Conservation (phyloP, 2,329 filamentous ascomycete species). For the Arthrobotrys pseudoclavata region DNA sequence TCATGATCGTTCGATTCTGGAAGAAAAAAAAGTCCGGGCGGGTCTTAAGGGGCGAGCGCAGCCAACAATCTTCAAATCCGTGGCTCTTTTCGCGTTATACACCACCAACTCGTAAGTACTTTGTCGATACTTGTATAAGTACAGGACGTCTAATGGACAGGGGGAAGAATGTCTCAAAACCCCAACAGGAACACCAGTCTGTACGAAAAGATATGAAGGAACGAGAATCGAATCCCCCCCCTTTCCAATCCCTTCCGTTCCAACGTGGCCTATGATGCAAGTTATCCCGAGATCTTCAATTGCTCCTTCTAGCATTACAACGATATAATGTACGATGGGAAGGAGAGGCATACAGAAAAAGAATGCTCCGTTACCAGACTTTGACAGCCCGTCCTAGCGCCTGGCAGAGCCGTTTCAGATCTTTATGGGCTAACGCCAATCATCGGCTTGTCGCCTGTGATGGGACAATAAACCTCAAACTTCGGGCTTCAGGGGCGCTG, state of each 20-base stretch:
- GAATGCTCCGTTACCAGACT: slow-evolving; percentile 11
- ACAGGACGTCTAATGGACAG: neutral
- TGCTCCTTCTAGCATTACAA: slow-evolving; percentile 7
- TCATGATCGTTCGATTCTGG: neutral
- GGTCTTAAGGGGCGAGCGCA: neutral
- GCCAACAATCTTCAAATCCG: neutral
- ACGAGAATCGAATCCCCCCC: neutral
- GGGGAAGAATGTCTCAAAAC: neutral
- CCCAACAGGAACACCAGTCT: neutral
- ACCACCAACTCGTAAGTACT: neutral
- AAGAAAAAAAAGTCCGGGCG: neutral
- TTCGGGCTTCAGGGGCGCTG: slow-evolving; percentile 13
- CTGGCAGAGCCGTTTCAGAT: slow-evolving; percentile 31
- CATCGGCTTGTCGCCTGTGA: slow-evolving; percentile 27
- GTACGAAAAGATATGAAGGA: slow-evolving; percentile 10
- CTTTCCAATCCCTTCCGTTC: slow-evolving; percentile 2
- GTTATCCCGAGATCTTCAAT: slow-evolving; percentile 25
- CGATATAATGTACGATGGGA: neutral
- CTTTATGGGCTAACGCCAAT: slow-evolving; percentile 23
- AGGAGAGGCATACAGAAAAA: slow-evolving; percentile 4
- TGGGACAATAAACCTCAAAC: slow-evolving; percentile 31
- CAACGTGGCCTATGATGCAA: slow-evolving; percentile 18
- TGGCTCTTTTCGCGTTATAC: neutral
- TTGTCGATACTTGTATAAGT: too few relatives aligned
- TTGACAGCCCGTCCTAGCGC: slow-evolving; percentile 10